phyloP scores from a whole-genome alignment of 495 filamentous ascomycete species.

The Penicillium pulvis region DNA sequence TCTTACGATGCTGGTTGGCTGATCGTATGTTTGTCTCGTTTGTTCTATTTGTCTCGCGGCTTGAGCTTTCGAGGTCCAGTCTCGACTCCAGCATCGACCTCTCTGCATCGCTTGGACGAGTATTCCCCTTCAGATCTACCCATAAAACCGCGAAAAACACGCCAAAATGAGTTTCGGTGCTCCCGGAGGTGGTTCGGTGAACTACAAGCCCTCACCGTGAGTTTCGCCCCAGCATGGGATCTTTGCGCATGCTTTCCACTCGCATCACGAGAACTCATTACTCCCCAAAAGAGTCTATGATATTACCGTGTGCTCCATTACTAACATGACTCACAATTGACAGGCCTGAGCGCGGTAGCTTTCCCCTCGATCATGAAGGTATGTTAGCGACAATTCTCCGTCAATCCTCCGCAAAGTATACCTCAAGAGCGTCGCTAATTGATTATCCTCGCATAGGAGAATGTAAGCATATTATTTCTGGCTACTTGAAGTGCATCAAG shows the following conservation, averaged over 20 bases:
- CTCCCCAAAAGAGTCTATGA: not conserved
- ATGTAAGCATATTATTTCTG: conserved; percentile 83
- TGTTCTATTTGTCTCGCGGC: conserved; percentile 38
- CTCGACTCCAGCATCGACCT: not conserved
- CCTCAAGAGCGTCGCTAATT: not conserved
- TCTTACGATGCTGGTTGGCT: conserved; percentile 23
- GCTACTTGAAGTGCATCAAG: conserved; percentile 84
- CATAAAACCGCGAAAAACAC: not conserved
- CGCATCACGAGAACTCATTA: not conserved
- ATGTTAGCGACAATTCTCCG: conserved; percentile 7
- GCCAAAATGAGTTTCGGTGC: conserved; percentile 67
- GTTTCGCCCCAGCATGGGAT: conserved; percentile 29
- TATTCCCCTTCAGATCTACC: not conserved
- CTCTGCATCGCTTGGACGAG: not conserved
- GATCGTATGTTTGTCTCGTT: conserved; percentile 36
- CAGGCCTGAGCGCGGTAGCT: conserved; percentile 92
- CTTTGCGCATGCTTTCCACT: not conserved
- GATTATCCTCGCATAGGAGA: conserved; percentile 62
- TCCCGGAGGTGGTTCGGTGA: conserved; percentile 70
- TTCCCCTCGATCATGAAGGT: conserved; percentile 96
- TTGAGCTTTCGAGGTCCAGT: conserved; percentile 7
- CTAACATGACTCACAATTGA: not conserved
- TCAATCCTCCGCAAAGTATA: not conserved
- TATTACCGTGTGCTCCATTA: not conserved
- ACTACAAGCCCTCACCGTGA: conserved; percentile 76